Base-by-base conservation (phyloP, 768 basidiomycete genomes). In the Pholiota molesta region DNA sequence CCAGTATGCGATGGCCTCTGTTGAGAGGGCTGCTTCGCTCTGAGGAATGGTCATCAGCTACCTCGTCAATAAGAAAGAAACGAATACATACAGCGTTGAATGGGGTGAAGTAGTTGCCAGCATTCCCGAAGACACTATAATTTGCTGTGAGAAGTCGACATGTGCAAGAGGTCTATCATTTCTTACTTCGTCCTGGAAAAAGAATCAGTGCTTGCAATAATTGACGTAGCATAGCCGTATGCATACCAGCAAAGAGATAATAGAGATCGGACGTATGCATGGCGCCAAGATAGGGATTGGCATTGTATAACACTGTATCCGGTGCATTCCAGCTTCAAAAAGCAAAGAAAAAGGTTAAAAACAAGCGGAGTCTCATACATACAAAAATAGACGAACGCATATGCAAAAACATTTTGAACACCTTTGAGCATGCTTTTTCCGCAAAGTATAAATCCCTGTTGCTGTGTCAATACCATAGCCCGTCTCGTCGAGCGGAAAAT, bases 231-330 rank as follows among this genome's bases (percentile, higher is more conserved):
- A 23, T 4, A 14, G 51, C n/a, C 39, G 23, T 21, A n/a, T 11
- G 51, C 73, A 63, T 62, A 75, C 79, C 80, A 59, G 78, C 73
- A 52, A 81, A 81, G 10, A 81, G 63, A 57, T 72, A 81, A 55
- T 78, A 81, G 5, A 81, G 60, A 66, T 81, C 80, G 2, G 78
- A 79, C 0, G 79, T 79, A 62, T 81, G 79, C 71, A 75, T 77
- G 1, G 76, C 77, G 13, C 79, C 80, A 54, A 72, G 62, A 55
- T 71, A 81, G 0, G 79, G 78, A 26, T 61, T 71, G 13, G 65
- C 65, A 40, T 77, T 72, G 57, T 68, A 78, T 7, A 78, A 28
- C 1, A 80, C 77, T 3, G 79, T 72, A 62, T 81, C 75, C n/a
- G 80, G 77, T 16, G 79, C 75, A 65, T 81, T 77, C 77, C 79